phyloP scores from a whole-genome alignment of 2,329 filamentous ascomycete species.

The Sarocladiaceae sp. region DNA sequence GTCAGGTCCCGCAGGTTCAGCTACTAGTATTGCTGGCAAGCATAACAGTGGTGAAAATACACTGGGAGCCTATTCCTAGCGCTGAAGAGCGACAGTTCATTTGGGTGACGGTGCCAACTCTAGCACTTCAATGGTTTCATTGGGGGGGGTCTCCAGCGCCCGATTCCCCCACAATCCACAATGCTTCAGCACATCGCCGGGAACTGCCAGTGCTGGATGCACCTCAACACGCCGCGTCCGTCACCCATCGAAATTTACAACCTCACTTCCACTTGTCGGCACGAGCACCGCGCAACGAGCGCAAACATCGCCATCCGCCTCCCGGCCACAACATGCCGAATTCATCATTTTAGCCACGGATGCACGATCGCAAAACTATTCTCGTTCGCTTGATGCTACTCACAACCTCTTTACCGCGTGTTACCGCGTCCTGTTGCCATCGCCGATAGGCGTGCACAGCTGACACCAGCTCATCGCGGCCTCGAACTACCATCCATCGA shows the following conservation, averaged over 20 bases:
- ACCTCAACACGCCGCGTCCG: conserved; percentile 6
- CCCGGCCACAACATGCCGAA: conserved; percentile 34
- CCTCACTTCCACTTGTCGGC: conserved; percentile 24
- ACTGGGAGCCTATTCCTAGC: too few species aligned
- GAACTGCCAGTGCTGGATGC: not conserved
- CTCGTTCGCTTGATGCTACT: conserved; percentile 35
- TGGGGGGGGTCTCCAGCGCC: not conserved
- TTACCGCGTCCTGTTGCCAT: conserved; percentile 40
- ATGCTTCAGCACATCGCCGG: not conserved
- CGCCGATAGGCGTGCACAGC: conserved; percentile 5
- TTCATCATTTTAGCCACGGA: conserved; percentile 38
- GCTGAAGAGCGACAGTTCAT: too few species aligned
- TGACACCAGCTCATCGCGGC: not conserved
- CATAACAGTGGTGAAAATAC: too few species aligned
- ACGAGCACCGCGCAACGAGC: conserved; percentile 16
- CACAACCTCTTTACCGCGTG: conserved; percentile 37
- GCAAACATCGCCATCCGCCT: conserved; percentile 33
- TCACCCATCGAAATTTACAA: conserved; percentile 14
- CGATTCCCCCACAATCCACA: not conserved
- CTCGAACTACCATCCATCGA: not conserved
- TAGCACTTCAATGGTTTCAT: not conserved
- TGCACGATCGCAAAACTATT: conserved; percentile 37
- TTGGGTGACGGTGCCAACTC: too few species aligned
- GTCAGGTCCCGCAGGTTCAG: too few species aligned
- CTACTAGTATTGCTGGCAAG: too few species aligned